Conservation (phyloP, 129 eudicot species). For the Centaurea solstitialis region DNA sequence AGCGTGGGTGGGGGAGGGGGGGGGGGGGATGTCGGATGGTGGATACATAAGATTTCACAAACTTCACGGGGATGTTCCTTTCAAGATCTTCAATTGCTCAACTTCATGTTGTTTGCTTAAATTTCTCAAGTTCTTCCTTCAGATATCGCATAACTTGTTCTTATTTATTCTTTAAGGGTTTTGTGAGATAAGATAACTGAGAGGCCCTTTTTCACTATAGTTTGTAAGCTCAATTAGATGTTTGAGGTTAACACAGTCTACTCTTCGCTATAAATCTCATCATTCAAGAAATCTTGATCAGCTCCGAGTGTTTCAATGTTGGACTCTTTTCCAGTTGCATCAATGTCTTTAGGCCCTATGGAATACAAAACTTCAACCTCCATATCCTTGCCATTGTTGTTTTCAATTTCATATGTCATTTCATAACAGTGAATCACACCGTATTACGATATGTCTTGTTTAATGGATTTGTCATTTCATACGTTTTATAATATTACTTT, state of each 20-base stretch:
- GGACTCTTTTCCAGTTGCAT: slow-evolving; percentile 59
- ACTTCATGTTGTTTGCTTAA: slow-evolving; percentile 63
- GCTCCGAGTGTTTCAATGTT: slow-evolving; percentile 52
- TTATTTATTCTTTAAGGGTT: slow-evolving; percentile 70
- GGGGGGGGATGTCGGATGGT: too few relatives aligned
- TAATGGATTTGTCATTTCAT: too few relatives aligned
- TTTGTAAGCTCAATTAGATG: slow-evolving; percentile 56
- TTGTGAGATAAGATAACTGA: slow-evolving; percentile 58
- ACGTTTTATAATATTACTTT: too few relatives aligned
- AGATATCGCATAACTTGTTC: slow-evolving; percentile 63
- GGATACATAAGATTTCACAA: slow-evolving; percentile 48
- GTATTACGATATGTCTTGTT: neutral
- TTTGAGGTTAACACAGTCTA: slow-evolving; percentile 51
- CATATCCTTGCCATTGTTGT: slow-evolving; percentile 47
- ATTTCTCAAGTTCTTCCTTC: slow-evolving; percentile 67
- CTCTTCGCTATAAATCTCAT: slow-evolving; percentile 46
- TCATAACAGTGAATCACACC: slow-evolving; percentile 22
- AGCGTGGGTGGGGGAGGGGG: too few relatives aligned
- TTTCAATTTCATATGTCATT: slow-evolving; percentile 31
- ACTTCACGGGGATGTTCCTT: slow-evolving; percentile 60
- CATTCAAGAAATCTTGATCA: slow-evolving; percentile 59
- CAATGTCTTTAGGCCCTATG: slow-evolving; percentile 79
- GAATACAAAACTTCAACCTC: slow-evolving; percentile 57
- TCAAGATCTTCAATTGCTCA: slow-evolving; percentile 66
- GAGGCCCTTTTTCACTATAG: slow-evolving; percentile 67